Conservation (phyloP, 495 filamentous ascomycete genomes). For the Hypoxylon perforatum region DNA sequence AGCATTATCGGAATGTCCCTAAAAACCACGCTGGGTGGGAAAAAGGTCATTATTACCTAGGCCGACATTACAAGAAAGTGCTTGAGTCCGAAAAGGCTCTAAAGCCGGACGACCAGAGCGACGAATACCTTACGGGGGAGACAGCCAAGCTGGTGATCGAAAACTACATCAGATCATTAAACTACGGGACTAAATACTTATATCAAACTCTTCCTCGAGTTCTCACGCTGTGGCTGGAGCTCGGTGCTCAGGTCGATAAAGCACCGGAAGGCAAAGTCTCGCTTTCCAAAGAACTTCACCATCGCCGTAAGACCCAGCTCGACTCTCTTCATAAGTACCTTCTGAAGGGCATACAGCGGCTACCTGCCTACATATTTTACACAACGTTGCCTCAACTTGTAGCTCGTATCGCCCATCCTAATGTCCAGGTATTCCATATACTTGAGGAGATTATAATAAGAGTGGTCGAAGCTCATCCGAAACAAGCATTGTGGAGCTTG, state of each 20-base stretch:
- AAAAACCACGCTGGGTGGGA: slow-evolving; percentile 79
- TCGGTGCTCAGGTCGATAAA: slow-evolving; percentile 78
- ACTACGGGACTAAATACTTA: slow-evolving; percentile 91
- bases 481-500: slow-evolving; percentile 93
- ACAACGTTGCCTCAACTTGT: slow-evolving; percentile 93
- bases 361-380: slow-evolving; percentile 92
- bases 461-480: slow-evolving; percentile 81
- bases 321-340: slow-evolving; percentile 77
- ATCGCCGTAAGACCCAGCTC: slow-evolving; percentile 69
- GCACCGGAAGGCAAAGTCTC: slow-evolving; percentile 74
- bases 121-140: slow-evolving; percentile 75
- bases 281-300: slow-evolving; percentile 67
- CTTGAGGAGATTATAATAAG: slow-evolving; percentile 83
- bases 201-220: slow-evolving; percentile 92
- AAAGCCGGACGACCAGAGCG: slow-evolving; percentile 69
- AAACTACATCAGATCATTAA: slow-evolving; percentile 88
- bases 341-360: slow-evolving; percentile 74
- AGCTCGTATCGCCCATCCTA: slow-evolving; percentile 88
- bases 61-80: slow-evolving; percentile 97
- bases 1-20: slow-evolving; percentile 80
- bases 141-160: slow-evolving; percentile 89
- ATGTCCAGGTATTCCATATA: slow-evolving; percentile 76
- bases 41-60: slow-evolving; percentile 95
- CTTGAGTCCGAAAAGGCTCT: slow-evolving; percentile 87
- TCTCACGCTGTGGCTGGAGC: slow-evolving; percentile 92